Percentiles rank a stretch among this genome's conserved stretches.
These are phyloP conservation scores for Aegilops longissima DNA, from an alignment of 176 grass and related monocot species.

Conservation along the genomic window DNA sequence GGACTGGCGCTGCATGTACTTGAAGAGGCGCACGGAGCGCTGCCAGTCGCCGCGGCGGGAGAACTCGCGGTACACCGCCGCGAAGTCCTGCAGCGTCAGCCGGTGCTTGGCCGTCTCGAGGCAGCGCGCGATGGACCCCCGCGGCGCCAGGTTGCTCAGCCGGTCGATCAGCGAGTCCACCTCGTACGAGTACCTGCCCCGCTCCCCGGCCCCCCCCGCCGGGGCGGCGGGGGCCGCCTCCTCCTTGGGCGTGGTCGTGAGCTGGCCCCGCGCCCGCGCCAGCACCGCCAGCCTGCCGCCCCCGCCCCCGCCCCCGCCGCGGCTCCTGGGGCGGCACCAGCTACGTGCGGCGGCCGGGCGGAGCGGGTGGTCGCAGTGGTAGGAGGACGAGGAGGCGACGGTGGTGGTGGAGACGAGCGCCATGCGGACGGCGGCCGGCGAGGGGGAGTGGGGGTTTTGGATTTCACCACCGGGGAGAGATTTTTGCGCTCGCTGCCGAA, in stretches of 20 bases:
- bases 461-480: constrained; percentile 36
- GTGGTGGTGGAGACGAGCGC: constrained; percentile 44
- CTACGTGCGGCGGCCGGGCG: not conserved
- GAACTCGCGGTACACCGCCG: constrained; percentile 79
- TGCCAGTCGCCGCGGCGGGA: constrained; percentile 93
- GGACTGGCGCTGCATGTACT: constrained; percentile 90
- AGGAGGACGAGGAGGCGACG: constrained; percentile 46
- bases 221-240: not conserved
- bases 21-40: constrained; percentile 90
- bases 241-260: not conserved
- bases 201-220: not conserved
- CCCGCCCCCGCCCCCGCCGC: constrained; percentile 18
- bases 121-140: constrained; percentile 82
- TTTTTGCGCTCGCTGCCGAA: constrained; percentile 31
- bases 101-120: constrained; percentile 73
- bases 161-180: constrained; percentile 81
- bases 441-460: constrained; percentile 24
- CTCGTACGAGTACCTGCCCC: constrained; percentile 63
- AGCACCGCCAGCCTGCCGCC: constrained; percentile 16
- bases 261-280: not conserved
- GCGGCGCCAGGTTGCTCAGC: constrained; percentile 85
- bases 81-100: constrained; percentile 78
- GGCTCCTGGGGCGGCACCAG: constrained; percentile 32
- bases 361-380: constrained; percentile 41
- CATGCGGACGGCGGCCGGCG: not conserved